A percentile compares a stretch with the other conserved stretches of the same genome.
Conservation (phyloP, 1,284 basidiomycete species). For the Sporisorium graminicola region DNA sequence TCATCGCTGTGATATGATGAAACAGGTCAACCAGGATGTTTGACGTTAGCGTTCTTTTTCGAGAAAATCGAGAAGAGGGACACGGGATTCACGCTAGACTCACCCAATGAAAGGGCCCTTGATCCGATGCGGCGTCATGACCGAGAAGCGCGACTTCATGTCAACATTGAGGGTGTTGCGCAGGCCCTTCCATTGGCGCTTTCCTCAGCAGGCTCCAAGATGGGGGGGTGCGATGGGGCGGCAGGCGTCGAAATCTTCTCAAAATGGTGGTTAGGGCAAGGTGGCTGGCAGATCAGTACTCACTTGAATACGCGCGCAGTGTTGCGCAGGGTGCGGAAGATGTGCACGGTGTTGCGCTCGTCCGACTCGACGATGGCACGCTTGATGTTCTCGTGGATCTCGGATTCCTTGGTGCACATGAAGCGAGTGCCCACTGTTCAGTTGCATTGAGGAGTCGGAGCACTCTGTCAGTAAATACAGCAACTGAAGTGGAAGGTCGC, state of each 20-base stretch:
- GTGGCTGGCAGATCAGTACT: conserved; percentile 15
- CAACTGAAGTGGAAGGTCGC: neutral
- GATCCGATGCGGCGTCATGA: neutral
- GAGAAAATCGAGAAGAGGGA: neutral
- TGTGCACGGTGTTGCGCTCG: conserved; percentile 85
- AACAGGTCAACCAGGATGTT: neutral
- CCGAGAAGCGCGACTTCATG: neutral
- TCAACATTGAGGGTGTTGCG: neutral
- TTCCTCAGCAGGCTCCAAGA: neutral
- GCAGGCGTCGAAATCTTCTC: neutral
- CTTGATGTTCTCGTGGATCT: conserved; percentile 92
- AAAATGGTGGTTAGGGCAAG: neutral
- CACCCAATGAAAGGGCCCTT: conserved; percentile 42
- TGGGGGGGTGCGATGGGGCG: neutral
- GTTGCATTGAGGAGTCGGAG: neutral
- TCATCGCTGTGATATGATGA: conserved; percentile 23
- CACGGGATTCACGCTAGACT: conserved; percentile 3
- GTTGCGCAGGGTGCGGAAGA: conserved; percentile 84
- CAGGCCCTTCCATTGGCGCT: conserved; percentile 36
- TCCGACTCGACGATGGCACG: conserved; percentile 84
- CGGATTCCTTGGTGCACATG: conserved; percentile 79
- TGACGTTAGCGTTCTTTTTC: neutral
- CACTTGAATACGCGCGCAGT: conserved; percentile 87
- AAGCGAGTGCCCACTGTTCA: conserved; percentile 79
- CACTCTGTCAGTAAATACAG: neutral